Percentiles rank a stretch among this genome's conserved stretches.
Conservation (phyloP, 2,329 filamentous ascomycete genomes). For the Cladophialophora immunda region DNA sequence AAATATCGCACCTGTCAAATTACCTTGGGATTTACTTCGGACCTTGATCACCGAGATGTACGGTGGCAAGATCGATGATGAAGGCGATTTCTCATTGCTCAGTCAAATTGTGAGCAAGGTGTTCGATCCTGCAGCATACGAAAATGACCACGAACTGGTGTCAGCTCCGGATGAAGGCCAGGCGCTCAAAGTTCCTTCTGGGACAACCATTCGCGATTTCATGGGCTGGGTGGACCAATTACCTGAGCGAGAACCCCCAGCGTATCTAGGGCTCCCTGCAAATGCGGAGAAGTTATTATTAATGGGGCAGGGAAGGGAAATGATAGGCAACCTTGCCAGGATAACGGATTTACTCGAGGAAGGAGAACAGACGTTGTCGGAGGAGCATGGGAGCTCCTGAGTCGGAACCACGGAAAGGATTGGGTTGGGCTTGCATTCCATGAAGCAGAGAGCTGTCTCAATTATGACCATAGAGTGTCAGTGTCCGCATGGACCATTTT, state of each 20-base stretch:
- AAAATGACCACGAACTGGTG: slow-evolving; percentile 89
- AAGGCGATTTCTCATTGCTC: slow-evolving; percentile 80
- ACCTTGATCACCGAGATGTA: slow-evolving; percentile 93
- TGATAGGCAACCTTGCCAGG: slow-evolving; percentile 84
- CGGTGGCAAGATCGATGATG: slow-evolving; percentile 95
- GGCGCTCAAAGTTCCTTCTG: slow-evolving; percentile 76
- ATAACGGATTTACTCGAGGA: slow-evolving; percentile 91
- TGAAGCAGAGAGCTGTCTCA: slow-evolving; percentile 4
- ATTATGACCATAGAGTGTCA: slow-evolving; percentile 22
- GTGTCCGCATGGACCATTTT: slow-evolving; percentile 16
- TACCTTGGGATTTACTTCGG: slow-evolving; percentile 96
- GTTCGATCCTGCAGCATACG: slow-evolving; percentile 88
- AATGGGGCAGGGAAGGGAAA: slow-evolving; percentile 83
- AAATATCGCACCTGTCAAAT: slow-evolving; percentile 90
- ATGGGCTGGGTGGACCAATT: slow-evolving; percentile 89
- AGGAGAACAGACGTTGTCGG: slow-evolving; percentile 77
- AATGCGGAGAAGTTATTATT: slow-evolving; percentile 96
- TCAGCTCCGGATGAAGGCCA: slow-evolving; percentile 66
- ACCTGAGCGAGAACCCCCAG: slow-evolving; percentile 94
- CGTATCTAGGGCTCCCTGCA: slow-evolving; percentile 89
- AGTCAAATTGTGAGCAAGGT: slow-evolving; percentile 76
- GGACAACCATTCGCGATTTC: slow-evolving; percentile 86
- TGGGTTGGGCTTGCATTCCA: background rate
- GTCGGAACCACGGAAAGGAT: background rate
- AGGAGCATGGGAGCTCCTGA: slow-evolving; percentile 16